Percentiles rank a stretch among this genome's conserved stretches.
Conservation (phyloP, 148 eudicot genomes). For the Rhododendron vialii region DNA sequence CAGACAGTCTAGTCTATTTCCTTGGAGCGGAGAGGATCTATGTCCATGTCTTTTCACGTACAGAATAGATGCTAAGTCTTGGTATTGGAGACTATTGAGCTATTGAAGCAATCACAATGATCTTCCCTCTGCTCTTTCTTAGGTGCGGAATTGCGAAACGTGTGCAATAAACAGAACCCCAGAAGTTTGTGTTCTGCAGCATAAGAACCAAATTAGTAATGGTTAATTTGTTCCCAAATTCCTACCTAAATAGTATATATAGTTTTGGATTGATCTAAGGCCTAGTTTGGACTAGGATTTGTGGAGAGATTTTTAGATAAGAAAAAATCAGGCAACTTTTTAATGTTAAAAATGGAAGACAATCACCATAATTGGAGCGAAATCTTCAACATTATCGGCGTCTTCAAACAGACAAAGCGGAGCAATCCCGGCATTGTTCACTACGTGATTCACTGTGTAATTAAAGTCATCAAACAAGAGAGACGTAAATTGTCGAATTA, state of each 20-base stretch:
- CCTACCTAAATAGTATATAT: not conserved
- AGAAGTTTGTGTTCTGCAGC: conserved; percentile 57
- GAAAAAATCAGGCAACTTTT: too few species aligned
- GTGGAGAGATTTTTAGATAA: too few species aligned
- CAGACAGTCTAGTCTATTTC: too few species aligned
- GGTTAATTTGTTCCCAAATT: not conserved
- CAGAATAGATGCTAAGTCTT: conserved; percentile 31
- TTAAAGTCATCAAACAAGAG: not conserved
- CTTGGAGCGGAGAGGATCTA: too few species aligned
- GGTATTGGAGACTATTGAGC: conserved; percentile 47
- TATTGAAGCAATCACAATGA: conserved; percentile 39
- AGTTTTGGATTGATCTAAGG: not conserved
- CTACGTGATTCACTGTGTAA: conserved; percentile 61
- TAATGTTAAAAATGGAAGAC: too few species aligned
- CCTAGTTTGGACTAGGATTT: too few species aligned
- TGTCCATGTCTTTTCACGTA: too few species aligned
- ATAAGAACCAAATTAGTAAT: not conserved
- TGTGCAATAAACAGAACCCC: conserved; percentile 57
- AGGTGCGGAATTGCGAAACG: not conserved
- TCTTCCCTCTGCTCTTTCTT: conserved; percentile 10
- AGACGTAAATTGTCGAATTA: too few species aligned
- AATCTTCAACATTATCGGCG: conserved; percentile 19
- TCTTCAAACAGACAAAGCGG: conserved; percentile 45
- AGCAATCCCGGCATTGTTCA: conserved; percentile 57
- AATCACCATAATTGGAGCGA: conserved; percentile 35